A percentile compares a stretch with the other conserved stretches of the same genome.
These are phyloP conservation scores for Pyrrhoderma lamaoense DNA, from an alignment of 1,284 basidiomycete genomes.

Conservation along the genomic window DNA sequence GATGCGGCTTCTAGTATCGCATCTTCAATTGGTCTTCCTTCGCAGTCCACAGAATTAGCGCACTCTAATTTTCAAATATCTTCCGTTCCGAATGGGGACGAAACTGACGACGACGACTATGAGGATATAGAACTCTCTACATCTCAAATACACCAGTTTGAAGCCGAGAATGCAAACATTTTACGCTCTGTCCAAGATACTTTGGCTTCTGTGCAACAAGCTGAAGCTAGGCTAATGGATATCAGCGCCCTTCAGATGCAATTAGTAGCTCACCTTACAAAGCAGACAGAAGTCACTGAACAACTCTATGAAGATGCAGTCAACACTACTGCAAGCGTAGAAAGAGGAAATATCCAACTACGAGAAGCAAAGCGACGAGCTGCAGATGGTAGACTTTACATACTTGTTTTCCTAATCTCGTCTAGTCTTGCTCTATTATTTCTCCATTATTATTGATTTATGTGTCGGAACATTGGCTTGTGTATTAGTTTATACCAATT, in stretches of 20 bases:
- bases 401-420: constrained; percentile 81
- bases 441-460: constrained; percentile 74
- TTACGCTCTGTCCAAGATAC: constrained; percentile 77
- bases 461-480: too few species aligned
- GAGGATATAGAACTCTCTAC: constrained; percentile 70
- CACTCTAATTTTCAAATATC: constrained; percentile 22
- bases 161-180: constrained; percentile 81
- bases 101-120: constrained; percentile 37
- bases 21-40: constrained; percentile 51
- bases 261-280: constrained; percentile 76
- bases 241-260: constrained; percentile 88
- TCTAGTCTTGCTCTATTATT: constrained; percentile 83
- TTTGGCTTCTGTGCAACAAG: constrained; percentile 79
- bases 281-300: constrained; percentile 85
- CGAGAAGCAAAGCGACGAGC: constrained; percentile 76
- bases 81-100: constrained; percentile 23
- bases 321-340: constrained; percentile 72
- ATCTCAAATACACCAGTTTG: constrained; percentile 87
- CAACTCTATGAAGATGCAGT: constrained; percentile 87
- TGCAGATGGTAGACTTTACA: constrained; percentile 75
- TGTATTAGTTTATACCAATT: not conserved
- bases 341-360: constrained; percentile 82
- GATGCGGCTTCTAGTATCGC: constrained; percentile 56
- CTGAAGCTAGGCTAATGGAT: constrained; percentile 81
- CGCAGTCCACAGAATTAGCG: constrained; percentile 26